Conservation (phyloP, 768 basidiomycete genomes). For the Termitomyces bulborhizus region DNA sequence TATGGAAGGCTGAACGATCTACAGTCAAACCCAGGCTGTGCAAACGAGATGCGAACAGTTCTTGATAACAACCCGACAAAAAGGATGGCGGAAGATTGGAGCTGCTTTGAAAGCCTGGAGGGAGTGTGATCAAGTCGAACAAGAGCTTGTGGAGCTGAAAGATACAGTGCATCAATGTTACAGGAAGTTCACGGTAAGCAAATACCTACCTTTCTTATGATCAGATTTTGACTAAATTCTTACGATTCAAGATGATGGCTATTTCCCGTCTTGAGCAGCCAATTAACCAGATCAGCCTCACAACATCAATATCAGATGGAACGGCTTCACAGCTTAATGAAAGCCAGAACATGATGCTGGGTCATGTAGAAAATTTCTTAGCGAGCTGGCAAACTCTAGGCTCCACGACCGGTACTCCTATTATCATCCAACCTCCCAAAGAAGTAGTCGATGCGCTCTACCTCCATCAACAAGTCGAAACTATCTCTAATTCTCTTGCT, state of each 20-base stretch:
- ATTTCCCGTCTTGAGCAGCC: constrained; percentile 11
- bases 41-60: constrained; percentile 1
- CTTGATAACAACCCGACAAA: not conserved
- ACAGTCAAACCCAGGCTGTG: not conserved
- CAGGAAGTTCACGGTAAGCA: constrained; percentile 11
- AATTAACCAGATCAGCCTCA: constrained; percentile 1
- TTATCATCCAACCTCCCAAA: constrained; percentile 1
- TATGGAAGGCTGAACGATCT: not conserved
- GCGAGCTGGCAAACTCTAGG: not conserved
- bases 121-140: constrained; percentile 3
- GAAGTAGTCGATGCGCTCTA: constrained; percentile 6
- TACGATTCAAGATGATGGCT: constrained; percentile 2
- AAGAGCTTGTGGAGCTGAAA: constrained; percentile 7
- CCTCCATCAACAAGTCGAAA: constrained; percentile 11
- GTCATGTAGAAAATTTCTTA: constrained; percentile 6
- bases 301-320: not conserved
- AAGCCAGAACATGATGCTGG: constrained; percentile 5
- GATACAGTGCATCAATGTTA: constrained; percentile 10
- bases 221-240: not conserved
- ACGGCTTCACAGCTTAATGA: constrained; percentile 1
- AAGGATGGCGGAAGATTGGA: constrained; percentile 5
- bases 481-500: constrained; percentile 6
- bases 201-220: not conserved
- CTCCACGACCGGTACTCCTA: not conserved
- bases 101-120: constrained; percentile 4